Evolutionary conservation across 108 stramenopile genomes (phyloP).

Genomic region (Pseudonitzschia multistriata): DNA sequence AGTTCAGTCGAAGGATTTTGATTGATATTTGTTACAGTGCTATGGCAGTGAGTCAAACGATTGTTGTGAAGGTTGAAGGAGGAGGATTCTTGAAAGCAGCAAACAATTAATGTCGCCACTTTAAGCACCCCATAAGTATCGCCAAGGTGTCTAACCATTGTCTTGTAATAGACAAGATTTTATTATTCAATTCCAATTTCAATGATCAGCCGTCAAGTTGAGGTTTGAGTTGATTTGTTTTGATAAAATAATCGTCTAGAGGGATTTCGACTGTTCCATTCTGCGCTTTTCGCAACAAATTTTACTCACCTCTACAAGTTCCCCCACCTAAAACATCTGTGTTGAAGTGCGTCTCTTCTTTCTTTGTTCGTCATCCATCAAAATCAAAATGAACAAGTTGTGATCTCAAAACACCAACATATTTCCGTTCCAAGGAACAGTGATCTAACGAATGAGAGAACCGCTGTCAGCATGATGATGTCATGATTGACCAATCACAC

Average conservation of each 20-base stretch:
- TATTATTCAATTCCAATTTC: not conserved
- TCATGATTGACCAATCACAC: not conserved
- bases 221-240: not conserved
- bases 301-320: not conserved
- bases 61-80: conserved; percentile 5
- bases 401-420: not conserved
- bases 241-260: not conserved
- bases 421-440: not conserved
- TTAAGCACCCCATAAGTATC: too few species aligned
- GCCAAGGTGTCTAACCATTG: not conserved
- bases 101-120: not conserved
- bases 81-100: conserved; percentile 1
- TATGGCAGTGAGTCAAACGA: not conserved
- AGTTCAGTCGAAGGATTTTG: not conserved
- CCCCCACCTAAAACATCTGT: not conserved
- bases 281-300: not conserved
- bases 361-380: conserved; percentile 1
- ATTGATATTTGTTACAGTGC: not conserved
- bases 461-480: not conserved
- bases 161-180: not conserved
- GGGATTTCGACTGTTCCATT: not conserved
- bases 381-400: too few species aligned
- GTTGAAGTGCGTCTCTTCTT: not conserved
- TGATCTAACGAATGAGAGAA: not conserved
- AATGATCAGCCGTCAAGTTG: too few species aligned